Evolutionary conservation across 2,329 filamentous ascomycete genomes (phyloP), one percentile per base, ranked within the genome.

Genomic region (Periconia sp.): DNA sequence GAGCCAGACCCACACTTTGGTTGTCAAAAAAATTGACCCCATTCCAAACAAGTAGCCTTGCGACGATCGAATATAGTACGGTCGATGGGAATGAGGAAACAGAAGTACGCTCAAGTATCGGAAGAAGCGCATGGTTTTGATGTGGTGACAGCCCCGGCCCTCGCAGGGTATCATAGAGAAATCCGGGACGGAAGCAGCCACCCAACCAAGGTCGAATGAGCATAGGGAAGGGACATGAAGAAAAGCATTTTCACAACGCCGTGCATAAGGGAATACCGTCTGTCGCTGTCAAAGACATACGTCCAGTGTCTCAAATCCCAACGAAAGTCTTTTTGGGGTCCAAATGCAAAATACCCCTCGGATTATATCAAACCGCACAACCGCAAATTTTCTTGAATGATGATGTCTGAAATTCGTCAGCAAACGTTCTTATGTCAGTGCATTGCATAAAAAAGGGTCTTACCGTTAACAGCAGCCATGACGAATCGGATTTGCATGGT

Each of bases 401-500:
- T 99, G 76, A 99, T 99, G 80, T 99, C 94, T 96, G 63, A 2
- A 47, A 20, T 1, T 45, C 6, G 51, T 88, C 78, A 86, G 79
- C 30, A 40, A 27, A 27, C 8, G 23, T 27, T 27, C 23, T 27
- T 3, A 5, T 27, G 44, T 13, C 48, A 57, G 41, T 1, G 8
- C 18, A 9, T 50, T 18, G 37, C 50, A 30, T 17, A 13, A 7
- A 13, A 41, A 27, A 19, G 0, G 11, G 45, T 52, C 87, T 70
- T 83, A 96, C 92, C 92, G 79, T 99, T 99, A 72, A 99, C 94
- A 64, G 94, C 94, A 58, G 93, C 92, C 94, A 99, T 99, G 78
- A 99, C 94, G 82, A 99, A 97, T 72, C 94, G 88, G 69, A 99
- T 99, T 77, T 99, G 94, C 70, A 94, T 97, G 31, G 94, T 99